phyloP scores from a whole-genome alignment of 2,329 filamentous ascomycete genomes.

The Aspergillus fumigatus region DNA sequence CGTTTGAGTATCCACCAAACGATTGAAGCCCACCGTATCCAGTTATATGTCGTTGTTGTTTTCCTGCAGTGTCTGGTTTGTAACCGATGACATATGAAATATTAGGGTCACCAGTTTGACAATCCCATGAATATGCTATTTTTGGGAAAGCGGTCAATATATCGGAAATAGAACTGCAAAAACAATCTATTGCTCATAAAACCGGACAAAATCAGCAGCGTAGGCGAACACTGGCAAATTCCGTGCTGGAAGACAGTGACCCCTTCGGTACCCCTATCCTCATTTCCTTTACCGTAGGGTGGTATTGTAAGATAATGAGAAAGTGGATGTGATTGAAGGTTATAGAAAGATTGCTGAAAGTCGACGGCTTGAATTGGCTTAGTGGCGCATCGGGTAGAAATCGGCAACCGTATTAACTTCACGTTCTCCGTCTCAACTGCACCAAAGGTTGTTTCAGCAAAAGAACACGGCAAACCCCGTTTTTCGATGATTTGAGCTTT shows the following conservation, averaged over 20 bases:
- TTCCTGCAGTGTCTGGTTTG: neutral
- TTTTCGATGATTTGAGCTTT: constrained; percentile 6
- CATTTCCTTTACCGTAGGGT: neutral
- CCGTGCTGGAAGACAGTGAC: neutral
- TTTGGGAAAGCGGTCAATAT: neutral
- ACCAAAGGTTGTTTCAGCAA: neutral
- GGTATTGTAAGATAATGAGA: neutral
- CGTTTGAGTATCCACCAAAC: neutral
- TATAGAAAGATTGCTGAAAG: neutral
- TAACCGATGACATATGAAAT: neutral
- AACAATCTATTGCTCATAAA: neutral
- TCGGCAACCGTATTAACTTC: constrained; percentile 26
- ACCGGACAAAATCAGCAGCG: neutral
- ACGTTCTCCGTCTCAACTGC: constrained; percentile 14
- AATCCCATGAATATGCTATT: neutral
- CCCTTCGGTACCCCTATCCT: neutral
- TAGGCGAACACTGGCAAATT: neutral
- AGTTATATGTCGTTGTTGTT: neutral
- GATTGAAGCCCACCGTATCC: neutral
- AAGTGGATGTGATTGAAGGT: neutral
- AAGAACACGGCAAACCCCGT: neutral
- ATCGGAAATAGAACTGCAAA: neutral
- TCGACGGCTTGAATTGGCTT: neutral
- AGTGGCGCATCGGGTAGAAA: constrained; percentile 17
- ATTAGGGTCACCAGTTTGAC: neutral